These are phyloP conservation scores for Diaporthe nobilis DNA, from an alignment of 2,329 filamentous ascomycete genomes.

Conservation along the genomic window DNA sequence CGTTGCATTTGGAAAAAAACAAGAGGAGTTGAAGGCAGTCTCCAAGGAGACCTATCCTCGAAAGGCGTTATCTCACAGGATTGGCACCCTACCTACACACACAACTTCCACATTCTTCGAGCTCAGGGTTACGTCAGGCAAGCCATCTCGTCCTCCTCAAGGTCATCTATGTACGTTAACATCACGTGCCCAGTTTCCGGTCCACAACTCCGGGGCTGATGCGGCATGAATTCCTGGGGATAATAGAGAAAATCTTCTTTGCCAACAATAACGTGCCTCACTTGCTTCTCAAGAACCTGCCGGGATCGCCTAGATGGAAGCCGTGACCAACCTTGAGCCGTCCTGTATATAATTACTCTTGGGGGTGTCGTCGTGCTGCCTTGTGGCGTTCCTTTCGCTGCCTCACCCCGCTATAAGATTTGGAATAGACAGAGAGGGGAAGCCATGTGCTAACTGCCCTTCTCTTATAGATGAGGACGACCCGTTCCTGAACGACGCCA, in stretches of 20 bases:
- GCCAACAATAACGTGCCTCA: conserved; percentile 39
- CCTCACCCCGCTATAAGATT: conserved; percentile 41
- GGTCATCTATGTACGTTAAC: conserved; percentile 76
- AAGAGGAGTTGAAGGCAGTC: conserved; percentile 42
- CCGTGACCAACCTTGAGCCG: conserved; percentile 43
- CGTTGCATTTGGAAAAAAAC: conserved; percentile 49
- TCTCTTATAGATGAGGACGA: conserved; percentile 72
- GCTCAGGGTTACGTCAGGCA: conserved; percentile 68
- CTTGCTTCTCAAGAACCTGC: conserved; percentile 31
- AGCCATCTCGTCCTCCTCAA: conserved; percentile 79
- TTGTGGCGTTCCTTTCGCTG: conserved; percentile 40
- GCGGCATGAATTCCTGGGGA: conserved; percentile 56
- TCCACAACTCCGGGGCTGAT: conserved; percentile 65
- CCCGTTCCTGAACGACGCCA: conserved; percentile 72
- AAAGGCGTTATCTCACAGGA: conserved; percentile 41
- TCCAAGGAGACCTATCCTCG: conserved; percentile 41
- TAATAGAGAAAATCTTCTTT: conserved; percentile 42
- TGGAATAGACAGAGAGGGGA: conserved; percentile 32
- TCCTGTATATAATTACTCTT: conserved; percentile 59
- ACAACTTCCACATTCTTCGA: conserved; percentile 51
- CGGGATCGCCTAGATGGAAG: conserved; percentile 40
- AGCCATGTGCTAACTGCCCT: conserved; percentile 59
- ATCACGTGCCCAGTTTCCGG: conserved; percentile 52
- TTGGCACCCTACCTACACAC: conserved; percentile 35
- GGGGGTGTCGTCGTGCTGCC: conserved; percentile 43